Evolutionary conservation across 2,329 filamentous ascomycete genomes (phyloP).

Genomic region (Epichloe baconii): DNA sequence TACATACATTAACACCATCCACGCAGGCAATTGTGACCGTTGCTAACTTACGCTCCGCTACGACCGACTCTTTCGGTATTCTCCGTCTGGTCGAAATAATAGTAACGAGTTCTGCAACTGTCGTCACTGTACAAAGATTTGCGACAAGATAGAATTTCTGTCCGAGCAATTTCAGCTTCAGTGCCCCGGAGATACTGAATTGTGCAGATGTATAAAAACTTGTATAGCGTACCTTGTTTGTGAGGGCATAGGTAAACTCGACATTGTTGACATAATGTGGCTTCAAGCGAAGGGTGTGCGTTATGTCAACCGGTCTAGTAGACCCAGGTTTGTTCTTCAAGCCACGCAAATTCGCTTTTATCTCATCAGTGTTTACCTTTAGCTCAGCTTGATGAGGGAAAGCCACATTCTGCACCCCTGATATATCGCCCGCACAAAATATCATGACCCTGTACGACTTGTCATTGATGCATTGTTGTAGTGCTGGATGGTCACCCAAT

Average conservation of each 20-base stretch:
- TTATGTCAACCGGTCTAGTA: conserved; percentile 87
- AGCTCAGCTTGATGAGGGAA: conserved; percentile 92
- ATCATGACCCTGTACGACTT: conserved; percentile 62
- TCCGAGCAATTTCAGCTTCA: conserved; percentile 9
- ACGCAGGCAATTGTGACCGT: conserved; percentile 16
- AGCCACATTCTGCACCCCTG: conserved; percentile 59
- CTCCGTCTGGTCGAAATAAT: conserved; percentile 52
- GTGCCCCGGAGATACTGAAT: neutral
- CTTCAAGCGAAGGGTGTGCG: conserved; percentile 56
- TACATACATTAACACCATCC: conserved; percentile 1
- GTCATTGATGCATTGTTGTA: conserved; percentile 45
- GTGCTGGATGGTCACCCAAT: conserved; percentile 36
- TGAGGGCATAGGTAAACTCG: conserved; percentile 83
- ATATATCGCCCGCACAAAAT: conserved; percentile 60
- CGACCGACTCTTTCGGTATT: conserved; percentile 68
- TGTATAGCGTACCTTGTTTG: conserved; percentile 56
- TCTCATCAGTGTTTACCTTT: conserved; percentile 74
- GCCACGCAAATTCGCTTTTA: conserved; percentile 87
- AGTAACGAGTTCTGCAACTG: conserved; percentile 57
- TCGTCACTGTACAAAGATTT: conserved; percentile 61
- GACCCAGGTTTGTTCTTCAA: conserved; percentile 94
- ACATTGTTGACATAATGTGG: conserved; percentile 62
- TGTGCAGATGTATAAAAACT: conserved; percentile 1
- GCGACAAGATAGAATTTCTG: conserved; percentile 63
- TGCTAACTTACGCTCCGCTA: conserved; percentile 57